Evolutionary conservation across 2,329 filamentous ascomycete genomes (phyloP), one percentile per base, ranked within the genome.

Genomic region (Ophiognomonia clavigignenti-juglandacearum): DNA sequence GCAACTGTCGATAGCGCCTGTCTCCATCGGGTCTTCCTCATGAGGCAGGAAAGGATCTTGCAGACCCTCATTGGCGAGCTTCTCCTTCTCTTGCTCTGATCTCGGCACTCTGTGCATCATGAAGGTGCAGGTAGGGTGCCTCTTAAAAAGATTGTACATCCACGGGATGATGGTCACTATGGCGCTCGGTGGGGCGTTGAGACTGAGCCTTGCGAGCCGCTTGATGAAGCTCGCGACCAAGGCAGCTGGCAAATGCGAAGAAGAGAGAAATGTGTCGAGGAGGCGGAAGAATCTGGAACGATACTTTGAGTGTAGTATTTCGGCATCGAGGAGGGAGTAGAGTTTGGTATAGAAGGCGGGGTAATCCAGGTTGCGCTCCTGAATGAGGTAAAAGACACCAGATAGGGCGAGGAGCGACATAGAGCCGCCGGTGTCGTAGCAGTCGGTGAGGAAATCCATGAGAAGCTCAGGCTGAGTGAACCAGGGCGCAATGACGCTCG

Each of bases 161-260:
- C 89, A 96, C 1, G 93, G 95, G 9, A 97, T 76, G 38, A 96
- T 83, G 45, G 83, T 85, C 14, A 97, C 91, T 44, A 97, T 86
- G 24, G 89, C 91, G 27, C 88, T 83, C 2, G 95, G 93, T 3
- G 95, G 92, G 0, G 89, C 91, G 59, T 88, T 83, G n/a, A 98
- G 76, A 14, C 88, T 80, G 31, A 97, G 74, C 43, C 92, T 78
- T 4, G 90, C 82, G 8, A 98, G 76, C n/a, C 88, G 81, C 69
- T 98, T 98, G 70, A 98, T 83, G 67, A 98, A 98, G 66, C 90
- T 96, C 11, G 93, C 92, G 2, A 98, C 88, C 32, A 98, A 74
- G 4, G 85, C 82, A 4, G 89, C 90, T 4, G 95, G 93, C 58
- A 98, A 77, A 78, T 98, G 95, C 3, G 89, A 91, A 0, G 92